Evolutionary conservation across 768 basidiomycete genomes (phyloP), one percentile per base, ranked within the genome.

Genomic region (Austroboletus eburneus): DNA sequence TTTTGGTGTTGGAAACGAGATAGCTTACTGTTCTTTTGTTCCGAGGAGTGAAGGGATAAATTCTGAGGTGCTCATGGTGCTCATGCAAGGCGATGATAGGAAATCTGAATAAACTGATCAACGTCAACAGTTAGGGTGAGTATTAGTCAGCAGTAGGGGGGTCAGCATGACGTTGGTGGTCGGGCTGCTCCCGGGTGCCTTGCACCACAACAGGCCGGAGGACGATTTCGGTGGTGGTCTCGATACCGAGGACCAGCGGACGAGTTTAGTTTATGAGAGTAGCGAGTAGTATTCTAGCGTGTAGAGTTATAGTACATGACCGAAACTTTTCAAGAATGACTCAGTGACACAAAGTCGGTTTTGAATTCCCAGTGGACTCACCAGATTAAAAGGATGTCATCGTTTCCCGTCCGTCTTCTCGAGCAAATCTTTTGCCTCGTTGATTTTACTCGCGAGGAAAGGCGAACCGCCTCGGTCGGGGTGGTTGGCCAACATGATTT

Each of bases 381-480:
- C 54, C 35, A 30, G 20, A 42, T 42, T 42, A 13, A 56, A 48
- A 38, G 29, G 21, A 21, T 9, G 39, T 56, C 48, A 66, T 48
- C 64, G 66, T 56, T 72, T 78, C 43, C 77, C 76, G 42, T 85
- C 83, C n/a, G 76, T 75, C 64, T 87, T 90, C 27, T 96, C 93
- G 39, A 96, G 66, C 47, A 95, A 54, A 58, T 92, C 95, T 64
- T 96, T 97, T 0, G 95, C 96, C 63, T 99, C 96, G 68, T 99
- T 99, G 52, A 98, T 95, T 77, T 99, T 98, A 60, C 91, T 93
- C 12, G 96, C 94, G 41, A 98, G 72, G 68, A 97, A 99, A 7
- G 96, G 96, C n/a, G 93, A 90, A 24, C 96, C 96, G 27, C 96
- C 96, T 51, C 96, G 78, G 73, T 99, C 96, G 10, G 96, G 96